Conservation (phyloP, 208 protist genomes). For the Trypanosoma boissoni region DNA sequence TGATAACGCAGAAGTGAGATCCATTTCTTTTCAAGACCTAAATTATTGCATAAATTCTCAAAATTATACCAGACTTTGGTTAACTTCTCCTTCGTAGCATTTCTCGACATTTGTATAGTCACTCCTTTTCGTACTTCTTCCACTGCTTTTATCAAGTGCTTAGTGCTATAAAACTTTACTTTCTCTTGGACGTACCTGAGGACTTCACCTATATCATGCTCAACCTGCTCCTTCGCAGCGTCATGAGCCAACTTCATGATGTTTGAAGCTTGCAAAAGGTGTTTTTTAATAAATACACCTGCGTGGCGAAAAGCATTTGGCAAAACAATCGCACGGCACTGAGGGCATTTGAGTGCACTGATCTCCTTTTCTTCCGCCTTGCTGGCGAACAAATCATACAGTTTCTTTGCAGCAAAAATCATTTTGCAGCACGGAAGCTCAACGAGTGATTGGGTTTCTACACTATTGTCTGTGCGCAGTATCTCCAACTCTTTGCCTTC, state of each 20-base stretch:
- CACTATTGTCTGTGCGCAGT: conserved; percentile 2
- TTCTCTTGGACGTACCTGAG: neutral
- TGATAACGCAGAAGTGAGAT: conserved; percentile 20
- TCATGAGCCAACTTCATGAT: neutral
- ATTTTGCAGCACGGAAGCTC: neutral
- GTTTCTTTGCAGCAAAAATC: too few relatives aligned
- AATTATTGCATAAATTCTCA: neutral
- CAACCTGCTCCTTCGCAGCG: neutral
- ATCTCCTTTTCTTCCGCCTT: too few relatives aligned
- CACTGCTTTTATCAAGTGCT: neutral
- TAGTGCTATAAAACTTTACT: neutral
- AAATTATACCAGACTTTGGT: neutral
- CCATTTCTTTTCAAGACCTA: neutral
- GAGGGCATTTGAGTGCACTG: too few relatives aligned
- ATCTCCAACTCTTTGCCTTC: neutral
- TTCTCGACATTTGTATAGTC: neutral
- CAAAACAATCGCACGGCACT: too few relatives aligned
- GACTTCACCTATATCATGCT: neutral
- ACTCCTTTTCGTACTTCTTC: too few relatives aligned
- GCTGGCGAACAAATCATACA: too few relatives aligned
- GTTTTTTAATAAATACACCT: neutral
- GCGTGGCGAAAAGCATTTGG: neutral
- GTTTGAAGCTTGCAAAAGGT: too few relatives aligned
- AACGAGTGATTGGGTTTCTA: neutral
- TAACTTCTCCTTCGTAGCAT: neutral